Percentiles rank a stretch among this genome's conserved stretches.
Conservation (phyloP, 495 filamentous ascomycete species). For the Penicillium tannophilum region DNA sequence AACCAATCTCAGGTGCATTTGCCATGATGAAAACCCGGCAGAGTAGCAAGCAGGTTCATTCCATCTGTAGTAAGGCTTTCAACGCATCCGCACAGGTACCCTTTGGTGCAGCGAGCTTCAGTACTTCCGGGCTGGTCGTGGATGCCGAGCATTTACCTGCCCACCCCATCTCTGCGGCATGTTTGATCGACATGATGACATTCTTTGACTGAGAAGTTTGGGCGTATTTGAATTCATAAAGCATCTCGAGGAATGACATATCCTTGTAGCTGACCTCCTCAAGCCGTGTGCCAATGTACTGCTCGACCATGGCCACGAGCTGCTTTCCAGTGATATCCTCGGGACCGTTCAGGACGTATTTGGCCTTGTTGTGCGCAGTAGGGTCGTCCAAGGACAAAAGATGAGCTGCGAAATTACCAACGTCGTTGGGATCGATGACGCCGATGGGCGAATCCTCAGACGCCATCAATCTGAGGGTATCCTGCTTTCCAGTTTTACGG, state of each 20-base stretch:
- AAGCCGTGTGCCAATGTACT: constrained; percentile 37
- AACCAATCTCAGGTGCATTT: neutral
- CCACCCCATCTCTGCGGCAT: constrained; percentile 25
- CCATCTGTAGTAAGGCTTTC: constrained; percentile 12
- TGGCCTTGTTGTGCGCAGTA: constrained; percentile 37
- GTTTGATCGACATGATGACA: constrained; percentile 29
- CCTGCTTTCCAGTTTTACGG: constrained; percentile 42
- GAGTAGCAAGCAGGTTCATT: too few species aligned
- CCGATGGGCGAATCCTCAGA: constrained; percentile 39
- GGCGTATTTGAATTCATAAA: constrained; percentile 20
- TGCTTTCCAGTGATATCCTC: constrained; percentile 43
- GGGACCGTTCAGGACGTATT: constrained; percentile 48
- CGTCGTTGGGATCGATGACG: constrained; percentile 39
- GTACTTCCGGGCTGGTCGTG: constrained; percentile 39
- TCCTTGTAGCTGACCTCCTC: constrained; percentile 43
- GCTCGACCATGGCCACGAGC: constrained; percentile 44
- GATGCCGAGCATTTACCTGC: constrained; percentile 32
- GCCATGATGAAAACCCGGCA: too few species aligned
- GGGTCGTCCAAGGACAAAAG: constrained; percentile 38
- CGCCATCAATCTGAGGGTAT: constrained; percentile 25
- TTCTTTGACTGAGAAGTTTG: constrained; percentile 22
- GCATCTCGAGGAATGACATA: constrained; percentile 31
- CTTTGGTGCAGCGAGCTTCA: constrained; percentile 33
- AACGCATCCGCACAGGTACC: constrained; percentile 24
- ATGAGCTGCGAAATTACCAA: constrained; percentile 43